Evolutionary conservation across 345 rosid species (phyloP).

Genomic region (Eucalyptus guilfoylei): DNA sequence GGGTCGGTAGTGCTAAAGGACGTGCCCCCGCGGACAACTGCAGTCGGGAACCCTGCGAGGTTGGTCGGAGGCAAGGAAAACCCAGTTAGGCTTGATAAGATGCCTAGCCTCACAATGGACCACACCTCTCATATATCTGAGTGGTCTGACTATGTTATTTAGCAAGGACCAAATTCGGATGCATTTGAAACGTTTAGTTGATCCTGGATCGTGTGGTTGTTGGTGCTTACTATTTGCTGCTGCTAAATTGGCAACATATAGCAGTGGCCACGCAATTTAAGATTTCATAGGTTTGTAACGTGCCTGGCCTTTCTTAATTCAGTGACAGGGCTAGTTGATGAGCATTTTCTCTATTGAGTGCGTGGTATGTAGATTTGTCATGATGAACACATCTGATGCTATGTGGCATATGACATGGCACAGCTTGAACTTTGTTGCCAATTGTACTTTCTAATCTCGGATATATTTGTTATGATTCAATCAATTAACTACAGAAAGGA

Average conservation of each 20-base stretch:
- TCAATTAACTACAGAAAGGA: neutral
- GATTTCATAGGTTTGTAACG: neutral
- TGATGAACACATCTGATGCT: neutral
- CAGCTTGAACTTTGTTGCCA: neutral
- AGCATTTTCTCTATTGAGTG: neutral
- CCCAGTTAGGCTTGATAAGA: conserved; percentile 59
- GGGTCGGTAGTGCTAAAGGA: conserved; percentile 85
- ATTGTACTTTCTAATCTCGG: neutral
- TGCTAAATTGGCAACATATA: neutral
- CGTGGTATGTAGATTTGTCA: neutral
- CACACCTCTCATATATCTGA: conserved; percentile 72
- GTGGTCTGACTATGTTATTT: conserved; percentile 93
- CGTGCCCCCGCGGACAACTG: conserved; percentile 70
- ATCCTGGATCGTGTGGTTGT: neutral
- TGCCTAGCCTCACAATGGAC: conserved; percentile 90
- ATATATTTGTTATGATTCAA: neutral
- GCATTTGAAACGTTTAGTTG: neutral
- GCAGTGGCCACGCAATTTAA: neutral
- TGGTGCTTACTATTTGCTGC: neutral
- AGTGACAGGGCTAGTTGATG: neutral
- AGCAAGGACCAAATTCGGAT: neutral
- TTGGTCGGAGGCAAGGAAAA: conserved; percentile 87
- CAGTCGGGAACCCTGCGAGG: conserved; percentile 90
- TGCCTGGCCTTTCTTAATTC: neutral
- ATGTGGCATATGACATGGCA: neutral